phyloP scores from a whole-genome alignment of 2,329 filamentous ascomycete species.

The Septoria linicola region DNA sequence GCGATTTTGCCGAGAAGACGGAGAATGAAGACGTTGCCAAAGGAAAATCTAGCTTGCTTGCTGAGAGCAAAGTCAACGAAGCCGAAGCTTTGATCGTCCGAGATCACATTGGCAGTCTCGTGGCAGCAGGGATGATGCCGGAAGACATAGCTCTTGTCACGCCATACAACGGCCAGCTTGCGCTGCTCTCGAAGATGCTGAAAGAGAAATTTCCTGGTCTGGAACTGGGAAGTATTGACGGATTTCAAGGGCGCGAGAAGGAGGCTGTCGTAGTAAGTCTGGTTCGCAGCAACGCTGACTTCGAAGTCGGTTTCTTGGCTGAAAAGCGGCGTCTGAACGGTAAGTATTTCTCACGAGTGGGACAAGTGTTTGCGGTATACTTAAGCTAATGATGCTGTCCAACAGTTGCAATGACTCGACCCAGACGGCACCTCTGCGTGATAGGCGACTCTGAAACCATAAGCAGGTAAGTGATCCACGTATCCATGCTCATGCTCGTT shows the following conservation, averaged over 20 bases:
- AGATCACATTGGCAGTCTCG: constrained; percentile 71
- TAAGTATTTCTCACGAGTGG: constrained; percentile 47
- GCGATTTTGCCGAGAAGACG: constrained; percentile 71
- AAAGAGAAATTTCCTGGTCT: constrained; percentile 80
- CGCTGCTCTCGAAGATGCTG: constrained; percentile 70
- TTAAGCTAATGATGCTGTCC: constrained; percentile 10
- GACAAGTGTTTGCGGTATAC: neutral
- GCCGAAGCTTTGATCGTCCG: constrained; percentile 81
- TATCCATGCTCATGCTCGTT: neutral
- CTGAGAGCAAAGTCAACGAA: constrained; percentile 86
- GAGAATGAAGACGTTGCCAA: constrained; percentile 61
- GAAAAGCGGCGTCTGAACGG: constrained; percentile 92
- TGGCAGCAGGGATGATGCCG: constrained; percentile 74
- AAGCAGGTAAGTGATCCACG: constrained; percentile 63
- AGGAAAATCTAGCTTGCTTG: constrained; percentile 55
- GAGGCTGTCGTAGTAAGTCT: constrained; percentile 90
- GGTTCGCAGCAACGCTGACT: constrained; percentile 84
- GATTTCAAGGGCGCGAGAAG: constrained; percentile 96
- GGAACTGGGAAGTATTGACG: constrained; percentile 94
- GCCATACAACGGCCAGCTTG: constrained; percentile 92
- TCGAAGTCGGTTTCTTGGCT: constrained; percentile 87
- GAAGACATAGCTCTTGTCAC: constrained; percentile 92
- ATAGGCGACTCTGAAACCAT: constrained; percentile 95
- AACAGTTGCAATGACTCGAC: constrained; percentile 91
- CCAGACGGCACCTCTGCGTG: constrained; percentile 83